Conservation (phyloP, 768 basidiomycete species). For the Tylopilus plumbeoviolaceoides region DNA sequence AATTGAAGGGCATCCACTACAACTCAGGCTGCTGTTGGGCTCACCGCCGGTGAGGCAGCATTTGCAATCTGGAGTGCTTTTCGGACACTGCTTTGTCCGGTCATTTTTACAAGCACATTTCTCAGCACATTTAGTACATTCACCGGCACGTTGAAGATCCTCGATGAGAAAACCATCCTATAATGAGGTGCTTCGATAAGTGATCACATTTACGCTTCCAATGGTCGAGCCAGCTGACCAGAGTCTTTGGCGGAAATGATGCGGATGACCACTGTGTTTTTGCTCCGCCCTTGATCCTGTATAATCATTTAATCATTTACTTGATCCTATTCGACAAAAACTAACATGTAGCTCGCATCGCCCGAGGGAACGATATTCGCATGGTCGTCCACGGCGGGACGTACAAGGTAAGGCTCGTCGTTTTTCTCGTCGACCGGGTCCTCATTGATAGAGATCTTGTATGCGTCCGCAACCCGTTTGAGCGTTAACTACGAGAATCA, state of each 20-base stretch:
- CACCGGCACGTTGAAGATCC: too few species aligned
- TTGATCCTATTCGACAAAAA: background rate
- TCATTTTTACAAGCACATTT: too few species aligned
- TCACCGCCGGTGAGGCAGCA: background rate
- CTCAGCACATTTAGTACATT: too few species aligned
- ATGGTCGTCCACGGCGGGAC: background rate
- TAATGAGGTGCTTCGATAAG: background rate
- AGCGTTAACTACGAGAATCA: background rate
- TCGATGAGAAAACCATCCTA: background rate
- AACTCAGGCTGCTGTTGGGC: too few species aligned
- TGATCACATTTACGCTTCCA: background rate
- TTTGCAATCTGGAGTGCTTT: too few species aligned
- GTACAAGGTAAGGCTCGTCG: background rate
- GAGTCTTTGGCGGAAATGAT: background rate
- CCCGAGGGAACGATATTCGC: background rate
- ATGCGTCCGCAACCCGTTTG: background rate
- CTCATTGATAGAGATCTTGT: background rate
- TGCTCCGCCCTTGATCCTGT: background rate
- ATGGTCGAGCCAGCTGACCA: background rate
- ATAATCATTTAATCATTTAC: background rate
- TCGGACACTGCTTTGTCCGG: too few species aligned
- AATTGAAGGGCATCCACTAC: constrained; percentile 9
- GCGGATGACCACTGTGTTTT: background rate
- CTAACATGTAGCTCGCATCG: background rate
- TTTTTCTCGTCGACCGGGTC: background rate